phyloP scores from a whole-genome alignment of 164 flowering plant species.

The Umbellularia californica region DNA sequence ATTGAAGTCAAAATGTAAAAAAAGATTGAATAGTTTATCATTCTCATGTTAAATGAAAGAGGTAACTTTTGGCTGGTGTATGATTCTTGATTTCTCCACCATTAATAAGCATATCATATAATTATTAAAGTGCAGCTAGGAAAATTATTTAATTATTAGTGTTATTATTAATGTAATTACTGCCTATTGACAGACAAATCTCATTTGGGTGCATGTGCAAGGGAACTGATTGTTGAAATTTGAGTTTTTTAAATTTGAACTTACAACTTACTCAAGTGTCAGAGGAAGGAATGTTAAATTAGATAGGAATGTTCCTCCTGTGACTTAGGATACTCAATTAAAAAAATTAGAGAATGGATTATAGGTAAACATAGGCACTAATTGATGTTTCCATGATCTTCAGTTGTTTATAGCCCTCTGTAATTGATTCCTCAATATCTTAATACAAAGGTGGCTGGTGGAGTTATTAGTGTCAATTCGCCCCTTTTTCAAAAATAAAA shows the following conservation, averaged over 20 bases:
- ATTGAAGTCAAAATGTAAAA: too few species aligned
- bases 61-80: background rate
- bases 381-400: constrained; percentile 27
- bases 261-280: background rate
- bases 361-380: constrained; percentile 26
- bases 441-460: constrained; percentile 15
- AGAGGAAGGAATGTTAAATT: background rate
- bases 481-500: background rate
- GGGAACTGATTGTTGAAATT: constrained; percentile 1
- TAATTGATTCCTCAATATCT: constrained; percentile 18
- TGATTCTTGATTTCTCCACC: background rate
- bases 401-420: constrained; percentile 3
- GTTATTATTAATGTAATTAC: background rate
- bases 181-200: background rate
- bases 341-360: constrained; percentile 14
- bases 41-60: background rate
- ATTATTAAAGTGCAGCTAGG: background rate
- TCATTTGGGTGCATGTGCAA: constrained; percentile 16
- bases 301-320: background rate
- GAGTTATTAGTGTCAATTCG: constrained; percentile 5
- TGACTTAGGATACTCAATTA: constrained; percentile 20
- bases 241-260: background rate
- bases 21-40: too few species aligned
- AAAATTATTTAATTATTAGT: constrained; percentile 2
- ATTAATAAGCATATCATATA: background rate